These are phyloP conservation scores for Vigna nakashimae DNA, from an alignment of 306 rosid species.

Conservation along the genomic window DNA sequence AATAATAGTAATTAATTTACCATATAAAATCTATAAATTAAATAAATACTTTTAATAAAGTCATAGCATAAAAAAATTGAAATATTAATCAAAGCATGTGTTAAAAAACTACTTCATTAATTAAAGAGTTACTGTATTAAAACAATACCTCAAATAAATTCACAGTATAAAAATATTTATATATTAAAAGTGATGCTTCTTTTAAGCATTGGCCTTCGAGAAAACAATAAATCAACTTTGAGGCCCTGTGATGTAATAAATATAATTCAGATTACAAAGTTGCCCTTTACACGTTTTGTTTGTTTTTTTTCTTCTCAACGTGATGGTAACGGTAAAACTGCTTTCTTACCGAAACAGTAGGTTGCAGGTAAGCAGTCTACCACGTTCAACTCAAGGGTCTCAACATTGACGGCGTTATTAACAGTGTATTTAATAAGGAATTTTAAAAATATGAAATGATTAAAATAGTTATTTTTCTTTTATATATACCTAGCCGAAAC, in stretches of 20 bases:
- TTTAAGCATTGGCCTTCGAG: not conserved
- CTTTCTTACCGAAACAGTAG: not conserved
- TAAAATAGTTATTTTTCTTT: too few species aligned
- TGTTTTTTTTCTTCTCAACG: not conserved
- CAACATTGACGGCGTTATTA: not conserved
- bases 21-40: too few species aligned
- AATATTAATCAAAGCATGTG: too few species aligned
- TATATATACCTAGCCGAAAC: too few species aligned
- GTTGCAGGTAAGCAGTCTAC: not conserved
- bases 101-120: too few species aligned
- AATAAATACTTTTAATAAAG: too few species aligned
- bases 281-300: not conserved
- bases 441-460: not conserved
- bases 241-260: not conserved
- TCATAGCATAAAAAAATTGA: too few species aligned
- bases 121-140: not conserved
- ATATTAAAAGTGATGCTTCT: not conserved
- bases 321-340: not conserved
- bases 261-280: conserved; percentile 16
- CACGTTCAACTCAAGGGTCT: not conserved
- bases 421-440: too few species aligned
- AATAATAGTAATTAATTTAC: too few species aligned
- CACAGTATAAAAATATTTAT: not conserved
- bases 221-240: not conserved
- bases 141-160: not conserved